Evolutionary conservation across 305 asterid genomes (phyloP).

Genomic region (Fraxinus paxiana): DNA sequence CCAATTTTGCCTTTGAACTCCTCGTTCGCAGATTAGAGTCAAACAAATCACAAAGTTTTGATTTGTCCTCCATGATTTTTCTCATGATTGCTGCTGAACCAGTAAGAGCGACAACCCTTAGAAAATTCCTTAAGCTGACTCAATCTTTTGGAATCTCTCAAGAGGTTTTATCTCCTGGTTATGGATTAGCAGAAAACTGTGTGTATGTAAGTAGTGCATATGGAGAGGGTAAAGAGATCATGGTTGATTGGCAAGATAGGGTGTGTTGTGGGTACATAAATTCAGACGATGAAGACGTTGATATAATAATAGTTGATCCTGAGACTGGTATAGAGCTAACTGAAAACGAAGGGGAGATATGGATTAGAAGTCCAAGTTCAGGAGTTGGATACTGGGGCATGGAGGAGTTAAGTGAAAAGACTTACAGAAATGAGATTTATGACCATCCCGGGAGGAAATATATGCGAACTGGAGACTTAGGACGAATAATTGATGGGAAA

Average conservation of each 20-base stretch:
- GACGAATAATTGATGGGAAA: conserved; percentile 49
- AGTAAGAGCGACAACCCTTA: conserved; percentile 46
- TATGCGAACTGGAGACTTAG: conserved; percentile 64
- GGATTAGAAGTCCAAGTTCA: conserved; percentile 68
- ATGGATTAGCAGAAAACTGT: conserved; percentile 76
- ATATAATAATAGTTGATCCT: conserved; percentile 56
- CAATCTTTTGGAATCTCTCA: conserved; percentile 53
- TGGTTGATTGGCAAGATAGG: conserved; percentile 73
- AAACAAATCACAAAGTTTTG: conserved; percentile 33
- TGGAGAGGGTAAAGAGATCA: conserved; percentile 50
- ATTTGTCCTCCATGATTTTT: conserved; percentile 55
- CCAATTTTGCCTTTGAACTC: conserved; percentile 71
- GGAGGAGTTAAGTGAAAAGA: conserved; percentile 46
- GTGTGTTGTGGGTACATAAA: conserved; percentile 59
- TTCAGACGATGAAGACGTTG: conserved; percentile 34
- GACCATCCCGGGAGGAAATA: conserved; percentile 37
- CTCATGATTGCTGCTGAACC: conserved; percentile 87
- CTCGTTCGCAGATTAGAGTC: conserved; percentile 52
- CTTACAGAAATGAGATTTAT: conserved; percentile 44
- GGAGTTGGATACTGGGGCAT: conserved; percentile 68
- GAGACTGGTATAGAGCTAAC: conserved; percentile 39
- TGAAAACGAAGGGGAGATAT: conserved; percentile 63
- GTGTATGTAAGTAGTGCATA: conserved; percentile 68
- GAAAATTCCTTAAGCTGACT: conserved; percentile 53
- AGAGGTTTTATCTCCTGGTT: conserved; percentile 69